Base-by-base conservation (phyloP, 176 grass and related monocot species). In the Tillandsia leiboldiana region DNA sequence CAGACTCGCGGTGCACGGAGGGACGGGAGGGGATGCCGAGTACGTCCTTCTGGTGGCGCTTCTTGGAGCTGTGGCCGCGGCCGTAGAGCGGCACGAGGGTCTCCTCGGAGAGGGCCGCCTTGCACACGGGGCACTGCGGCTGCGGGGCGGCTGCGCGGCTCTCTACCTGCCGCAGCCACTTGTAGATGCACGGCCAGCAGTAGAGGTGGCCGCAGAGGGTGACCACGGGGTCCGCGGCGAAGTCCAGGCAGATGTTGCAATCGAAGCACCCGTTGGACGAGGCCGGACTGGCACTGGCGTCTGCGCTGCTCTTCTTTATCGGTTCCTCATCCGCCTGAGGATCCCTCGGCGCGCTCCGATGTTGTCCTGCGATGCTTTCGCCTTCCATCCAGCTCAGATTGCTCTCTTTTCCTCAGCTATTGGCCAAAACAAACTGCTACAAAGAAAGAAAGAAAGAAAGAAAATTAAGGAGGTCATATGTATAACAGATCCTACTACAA, bases 181-280 rank as follows among this genome's bases (percentile, higher is more conserved):
- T 82, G 86, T 99, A 93, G 51, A 99, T 99, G 86, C 94, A 99
- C 51, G 89, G 80, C 89, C 94, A 99, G 67, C 94, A 99, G 82
- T 86, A 99, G 84, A 99, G 87, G 61, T 93, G 94, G 51, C 94
- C 94, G 63, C 94, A 99, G 53, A 86, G 82, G 24, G 94, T 99
- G 62, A 93, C 87, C 73, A 99, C 89, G 49, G 94, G 89, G 68
- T 99, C 87, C 50, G 61, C 66, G 53, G 90, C 87, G 22, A 73
- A 81, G 51, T 99, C 94, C 14, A 99, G 79, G 70, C 87, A 99
- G 69, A 99, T 99, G 84, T 87, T 99, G 82, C 94, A 93, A 62
- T 99, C 94, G 65, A 99, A 99, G 82, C 89, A 88, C 10, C 78
- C 88, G 7, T 26, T 84, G 56, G 74, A 72, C 15, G 22, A 22